A percentile compares a stretch with the other conserved stretches of the same genome.
phyloP scores from a whole-genome alignment of 1,139 yeast genomes.

The Suhomyces anneliseae region DNA sequence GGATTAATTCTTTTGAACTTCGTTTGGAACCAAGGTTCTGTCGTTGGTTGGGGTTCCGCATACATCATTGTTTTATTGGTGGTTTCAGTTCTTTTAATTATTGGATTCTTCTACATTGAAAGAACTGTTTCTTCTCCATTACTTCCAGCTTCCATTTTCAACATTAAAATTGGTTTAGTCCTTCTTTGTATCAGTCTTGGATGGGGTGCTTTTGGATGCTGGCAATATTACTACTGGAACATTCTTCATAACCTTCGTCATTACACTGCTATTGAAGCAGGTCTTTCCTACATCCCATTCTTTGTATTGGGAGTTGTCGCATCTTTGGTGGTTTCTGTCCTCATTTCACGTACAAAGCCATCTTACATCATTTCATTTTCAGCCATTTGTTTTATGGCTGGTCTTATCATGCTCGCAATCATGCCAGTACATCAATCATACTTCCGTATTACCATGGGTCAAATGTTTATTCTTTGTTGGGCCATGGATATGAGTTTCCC shows the following conservation, averaged over 20 bases:
- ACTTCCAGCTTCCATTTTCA: constrained; percentile 45
- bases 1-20: constrained; percentile 52
- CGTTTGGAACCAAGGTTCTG: constrained; percentile 57
- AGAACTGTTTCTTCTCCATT: constrained; percentile 38
- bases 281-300: constrained; percentile 47
- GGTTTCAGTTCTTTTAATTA: constrained; percentile 37
- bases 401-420: constrained; percentile 46
- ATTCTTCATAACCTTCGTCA: constrained; percentile 45
- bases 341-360: constrained; percentile 44
- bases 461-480: constrained; percentile 50
- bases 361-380: constrained; percentile 45
- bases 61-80: constrained; percentile 48
- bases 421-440: constrained; percentile 52
- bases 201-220: constrained; percentile 61
- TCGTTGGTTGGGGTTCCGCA: constrained; percentile 48
- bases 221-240: constrained; percentile 47
- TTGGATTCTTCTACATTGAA: constrained; percentile 34
- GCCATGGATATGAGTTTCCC: constrained; percentile 64
- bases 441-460: constrained; percentile 47
- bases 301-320: constrained; percentile 49
- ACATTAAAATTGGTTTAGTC: constrained; percentile 36
- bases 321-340: constrained; percentile 41
- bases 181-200: constrained; percentile 42
- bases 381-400: constrained; percentile 46
- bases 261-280: constrained; percentile 44